A percentile compares a stretch with the other conserved stretches of the same genome.
Evolutionary conservation across 345 rosid genomes (phyloP).

Genomic region (Populus simonii): DNA sequence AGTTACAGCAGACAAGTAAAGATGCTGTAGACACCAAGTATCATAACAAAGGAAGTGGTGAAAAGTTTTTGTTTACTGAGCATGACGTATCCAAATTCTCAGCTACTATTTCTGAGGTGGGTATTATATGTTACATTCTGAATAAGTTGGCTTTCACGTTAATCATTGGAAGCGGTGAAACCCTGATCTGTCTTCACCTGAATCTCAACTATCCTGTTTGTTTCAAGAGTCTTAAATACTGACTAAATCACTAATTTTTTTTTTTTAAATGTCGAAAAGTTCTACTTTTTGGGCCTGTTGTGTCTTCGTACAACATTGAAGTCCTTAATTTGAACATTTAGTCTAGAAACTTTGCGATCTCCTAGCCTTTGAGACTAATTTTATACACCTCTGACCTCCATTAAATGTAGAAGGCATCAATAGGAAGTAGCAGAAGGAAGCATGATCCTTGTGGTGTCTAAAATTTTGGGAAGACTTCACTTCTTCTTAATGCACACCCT

Average conservation of each 20-base stretch:
- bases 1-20: constrained; percentile 48
- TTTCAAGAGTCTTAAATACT: background rate
- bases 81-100: constrained; percentile 22
- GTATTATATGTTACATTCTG: background rate
- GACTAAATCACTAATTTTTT: background rate
- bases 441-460: no score
- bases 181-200: background rate
- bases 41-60: constrained; percentile 14
- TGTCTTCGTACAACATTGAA: background rate
- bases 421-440: no score
- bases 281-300: background rate
- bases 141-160: constrained; percentile 8
- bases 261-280: background rate
- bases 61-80: constrained; percentile 18
- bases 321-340: background rate
- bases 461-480: no score
- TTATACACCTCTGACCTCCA: background rate
- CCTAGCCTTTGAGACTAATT: background rate
- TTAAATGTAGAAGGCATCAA: background rate
- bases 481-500: no score
- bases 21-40: constrained; percentile 19
- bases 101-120: constrained; percentile 36
- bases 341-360: background rate
- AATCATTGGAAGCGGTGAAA: background rate
- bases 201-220: background rate